Conservation (phyloP, 495 filamentous ascomycete species). For the Hypoxylon lenormandii region DNA sequence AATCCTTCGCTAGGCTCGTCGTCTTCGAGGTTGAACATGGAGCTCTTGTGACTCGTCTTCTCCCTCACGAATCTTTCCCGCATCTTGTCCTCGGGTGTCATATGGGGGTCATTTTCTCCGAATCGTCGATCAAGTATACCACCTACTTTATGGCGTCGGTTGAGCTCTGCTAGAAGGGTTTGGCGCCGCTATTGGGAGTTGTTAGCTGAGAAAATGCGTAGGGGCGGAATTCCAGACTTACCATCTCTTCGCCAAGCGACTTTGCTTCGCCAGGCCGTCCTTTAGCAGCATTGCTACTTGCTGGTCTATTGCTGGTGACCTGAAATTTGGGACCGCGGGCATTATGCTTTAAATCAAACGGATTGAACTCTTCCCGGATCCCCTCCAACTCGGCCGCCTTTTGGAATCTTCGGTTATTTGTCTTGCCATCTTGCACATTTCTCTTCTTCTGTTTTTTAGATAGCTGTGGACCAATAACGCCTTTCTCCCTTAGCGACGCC, state of each 20-base stretch:
- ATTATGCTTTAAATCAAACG: slow-evolving; percentile 87
- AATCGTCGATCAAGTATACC: slow-evolving; percentile 93
- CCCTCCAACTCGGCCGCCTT: slow-evolving; percentile 77
- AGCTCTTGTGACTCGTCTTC: slow-evolving; percentile 77
- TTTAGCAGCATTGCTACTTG: slow-evolving; percentile 63
- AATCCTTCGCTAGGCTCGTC: slow-evolving; percentile 77
- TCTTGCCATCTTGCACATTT: slow-evolving; percentile 71
- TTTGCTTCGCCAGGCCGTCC: slow-evolving; percentile 84
- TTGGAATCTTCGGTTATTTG: slow-evolving; percentile 75
- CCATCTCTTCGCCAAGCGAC: slow-evolving; percentile 85
- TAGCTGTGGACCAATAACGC: slow-evolving; percentile 86
- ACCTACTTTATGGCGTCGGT: slow-evolving; percentile 85
- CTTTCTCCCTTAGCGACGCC: slow-evolving; percentile 84
- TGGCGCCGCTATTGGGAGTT: slow-evolving; percentile 68
- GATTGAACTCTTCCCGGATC: slow-evolving; percentile 96
- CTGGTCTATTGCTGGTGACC: slow-evolving; percentile 70
- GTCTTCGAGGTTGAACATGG: slow-evolving; percentile 90
- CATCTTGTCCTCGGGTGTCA: slow-evolving; percentile 94
- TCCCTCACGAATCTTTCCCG: slow-evolving; percentile 88
- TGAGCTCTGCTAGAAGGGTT: slow-evolving; percentile 87
- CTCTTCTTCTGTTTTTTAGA: slow-evolving; percentile 90
- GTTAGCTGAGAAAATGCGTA: neutral
- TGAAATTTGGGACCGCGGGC: slow-evolving; percentile 79
- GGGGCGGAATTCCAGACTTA: slow-evolving; percentile 58
- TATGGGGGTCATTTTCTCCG: slow-evolving; percentile 91